These are phyloP conservation scores for Arxiozyma heterogenica DNA, from an alignment of 1,139 yeast species.

Conservation along the genomic window DNA sequence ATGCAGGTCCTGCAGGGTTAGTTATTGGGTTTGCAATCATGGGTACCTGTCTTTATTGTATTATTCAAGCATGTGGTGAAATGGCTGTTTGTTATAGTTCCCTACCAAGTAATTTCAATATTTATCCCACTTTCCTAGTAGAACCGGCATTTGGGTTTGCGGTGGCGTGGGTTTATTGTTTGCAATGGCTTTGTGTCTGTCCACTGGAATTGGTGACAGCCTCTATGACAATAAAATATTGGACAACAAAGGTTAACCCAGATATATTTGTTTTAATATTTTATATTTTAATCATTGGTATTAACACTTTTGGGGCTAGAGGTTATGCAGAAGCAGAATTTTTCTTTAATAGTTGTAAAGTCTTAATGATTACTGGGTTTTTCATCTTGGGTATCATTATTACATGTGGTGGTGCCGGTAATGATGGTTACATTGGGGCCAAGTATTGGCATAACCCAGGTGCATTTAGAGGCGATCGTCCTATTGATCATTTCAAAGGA, in stretches of 20 bases:
- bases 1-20: constrained; percentile 63
- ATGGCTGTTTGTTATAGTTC: constrained; percentile 55
- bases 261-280: constrained; percentile 62
- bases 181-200: constrained; percentile 54
- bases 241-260: constrained; percentile 48
- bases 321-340: constrained; percentile 63
- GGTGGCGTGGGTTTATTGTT: constrained; percentile 57
- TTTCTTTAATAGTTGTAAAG: constrained; percentile 61
- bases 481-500: constrained; percentile 51
- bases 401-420: constrained; percentile 52
- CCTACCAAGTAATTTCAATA: constrained; percentile 36
- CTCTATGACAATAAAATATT: constrained; percentile 35
- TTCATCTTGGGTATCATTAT: constrained; percentile 42
- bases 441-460: constrained; percentile 38
- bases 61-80: constrained; percentile 56
- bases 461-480: constrained; percentile 35
- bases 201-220: constrained; percentile 47
- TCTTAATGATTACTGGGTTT: constrained; percentile 47
- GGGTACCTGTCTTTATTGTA: constrained; percentile 55
- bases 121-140: constrained; percentile 40
- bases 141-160: constrained; percentile 69
- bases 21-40: constrained; percentile 51
- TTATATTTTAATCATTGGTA: constrained; percentile 41
- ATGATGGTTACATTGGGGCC: constrained; percentile 44
- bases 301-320: constrained; percentile 48